Conservation (phyloP, 768 basidiomycete species). For the Mycena sanguinolenta region DNA sequence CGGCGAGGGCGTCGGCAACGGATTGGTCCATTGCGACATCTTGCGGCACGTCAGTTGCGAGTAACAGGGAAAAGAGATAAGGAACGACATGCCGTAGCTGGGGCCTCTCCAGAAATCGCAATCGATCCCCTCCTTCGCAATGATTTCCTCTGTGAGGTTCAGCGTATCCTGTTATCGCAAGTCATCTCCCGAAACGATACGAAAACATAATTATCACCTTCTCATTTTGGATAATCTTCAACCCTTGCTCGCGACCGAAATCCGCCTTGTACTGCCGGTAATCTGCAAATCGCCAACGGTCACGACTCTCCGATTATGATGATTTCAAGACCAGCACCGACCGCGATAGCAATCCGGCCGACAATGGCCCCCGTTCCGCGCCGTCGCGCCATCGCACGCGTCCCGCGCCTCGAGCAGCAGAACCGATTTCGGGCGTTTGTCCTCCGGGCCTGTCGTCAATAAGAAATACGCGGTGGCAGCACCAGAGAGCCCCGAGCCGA, state of each 20-base stretch:
- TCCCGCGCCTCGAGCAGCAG: constrained; percentile 61
- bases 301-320: no score
- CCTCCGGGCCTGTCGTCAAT: constrained; percentile 33
- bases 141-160: constrained; percentile 34
- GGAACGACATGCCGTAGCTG: constrained; percentile 36
- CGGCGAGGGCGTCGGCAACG: constrained; percentile 38
- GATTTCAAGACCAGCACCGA: no score
- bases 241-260: constrained; percentile 42
- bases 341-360: constrained; percentile 41
- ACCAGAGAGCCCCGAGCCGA: constrained; percentile 53
- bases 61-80: not conserved
- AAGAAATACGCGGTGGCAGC: constrained; percentile 47
- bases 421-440: constrained; percentile 39
- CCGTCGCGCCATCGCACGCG: constrained; percentile 45
- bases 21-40: constrained; percentile 38
- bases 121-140: constrained; percentile 41
- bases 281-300: constrained; percentile 21
- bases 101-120: constrained; percentile 45
- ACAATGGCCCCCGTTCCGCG: constrained; percentile 46
- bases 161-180: constrained; percentile 35
- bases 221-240: constrained; percentile 43
- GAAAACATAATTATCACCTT: constrained; percentile 24
- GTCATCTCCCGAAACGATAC: not conserved
- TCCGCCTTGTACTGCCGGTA: constrained; percentile 38
- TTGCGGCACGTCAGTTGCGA: not conserved